Evolutionary conservation across 768 basidiomycete genomes (phyloP), one percentile per base, ranked within the genome.

Genomic region (Psilocybe tampanensis): DNA sequence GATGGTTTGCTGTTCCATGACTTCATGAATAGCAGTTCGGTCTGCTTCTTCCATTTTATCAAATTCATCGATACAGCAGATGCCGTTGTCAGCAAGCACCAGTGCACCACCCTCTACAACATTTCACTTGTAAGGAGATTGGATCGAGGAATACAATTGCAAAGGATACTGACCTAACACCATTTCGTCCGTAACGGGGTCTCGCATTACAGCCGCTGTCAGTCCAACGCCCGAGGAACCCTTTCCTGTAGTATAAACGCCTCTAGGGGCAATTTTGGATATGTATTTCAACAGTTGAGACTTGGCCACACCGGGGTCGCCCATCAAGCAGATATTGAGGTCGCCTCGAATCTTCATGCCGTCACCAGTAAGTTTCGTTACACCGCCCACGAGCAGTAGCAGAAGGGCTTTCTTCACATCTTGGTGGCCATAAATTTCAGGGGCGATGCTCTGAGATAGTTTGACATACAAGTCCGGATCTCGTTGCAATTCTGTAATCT

Each of bases 1-100:
- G 55, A 99, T 98, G 0, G 97, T 99, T 75, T 99, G 97, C 72
- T 98, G 97, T 74, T 98, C 96, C 97, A 99, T 99, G 58, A 99
- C 97, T 81, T 99, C 97, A 76, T 99, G 97, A 60, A 99, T 98
- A 13, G 97, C 94, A 2, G 97, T 98, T 63, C 97, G 82, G 71
- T 98, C 97, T 0, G 93, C 72, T 74, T 99, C 97, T 63, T 98
- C 97, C 97, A 99, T 99, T 72, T 99, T 98, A 78, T 99, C 97
- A 68, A 99, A 99, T 70, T 99, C 97, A 64, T 99, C 97, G 60
- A 99, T 99, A 72, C 96, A 98, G 77, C 95, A 98, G 67, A 99
- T 99, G 24, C 97, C 97, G 63, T 99, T 99, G 72, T 99, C 97
- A 11, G 97, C 96, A 45, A 99, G 84, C 15, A 99, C 97, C 52